Percentiles rank a stretch among this genome's conserved stretches.
Conservation (phyloP, 2,329 filamentous ascomycete genomes). For the Xylaria sp. region DNA sequence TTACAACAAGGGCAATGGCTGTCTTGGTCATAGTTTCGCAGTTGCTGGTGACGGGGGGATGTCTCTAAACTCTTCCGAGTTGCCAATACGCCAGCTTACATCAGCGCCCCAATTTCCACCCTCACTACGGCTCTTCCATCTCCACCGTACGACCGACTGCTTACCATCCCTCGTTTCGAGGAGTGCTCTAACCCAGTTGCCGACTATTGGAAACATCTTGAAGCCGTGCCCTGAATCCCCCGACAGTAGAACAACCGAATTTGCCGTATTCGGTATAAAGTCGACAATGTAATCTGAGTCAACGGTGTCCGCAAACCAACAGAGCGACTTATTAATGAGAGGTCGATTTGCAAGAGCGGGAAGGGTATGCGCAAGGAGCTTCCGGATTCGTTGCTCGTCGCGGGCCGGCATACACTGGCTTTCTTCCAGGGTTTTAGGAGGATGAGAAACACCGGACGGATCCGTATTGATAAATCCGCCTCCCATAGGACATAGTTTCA, state of each 20-base stretch:
- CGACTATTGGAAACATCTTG: slow-evolving; percentile 70
- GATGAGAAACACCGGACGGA: slow-evolving; percentile 55
- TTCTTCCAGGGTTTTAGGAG: slow-evolving; percentile 41
- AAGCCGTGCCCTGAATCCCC: slow-evolving; percentile 71
- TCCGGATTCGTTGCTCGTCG: slow-evolving; percentile 62
- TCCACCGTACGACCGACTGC: slow-evolving; percentile 58
- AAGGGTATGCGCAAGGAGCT: slow-evolving; percentile 40
- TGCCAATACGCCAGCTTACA: slow-evolving; percentile 54
- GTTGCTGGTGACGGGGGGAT: neutral
- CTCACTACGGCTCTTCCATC: slow-evolving; percentile 56
- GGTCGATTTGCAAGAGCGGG: slow-evolving; percentile 53
- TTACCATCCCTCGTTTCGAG: slow-evolving; percentile 51
- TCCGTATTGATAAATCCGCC: slow-evolving; percentile 64
- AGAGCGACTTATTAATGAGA: slow-evolving; percentile 66
- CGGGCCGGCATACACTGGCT: slow-evolving; percentile 61
- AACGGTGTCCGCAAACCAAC: slow-evolving; percentile 70
- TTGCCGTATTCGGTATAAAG: slow-evolving; percentile 61
- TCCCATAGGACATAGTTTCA: slow-evolving; percentile 70
- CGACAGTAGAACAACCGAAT: slow-evolving; percentile 59
- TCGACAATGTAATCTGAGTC: slow-evolving; percentile 71
- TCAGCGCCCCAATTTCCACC: slow-evolving; percentile 38
- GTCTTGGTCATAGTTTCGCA: slow-evolving; percentile 4
- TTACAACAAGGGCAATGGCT: neutral
- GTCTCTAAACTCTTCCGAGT: slow-evolving; percentile 43
- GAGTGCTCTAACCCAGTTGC: slow-evolving; percentile 62